These are phyloP conservation scores for Orbilia javanica DNA, from an alignment of 2,329 filamentous ascomycete genomes.

Conservation along the genomic window DNA sequence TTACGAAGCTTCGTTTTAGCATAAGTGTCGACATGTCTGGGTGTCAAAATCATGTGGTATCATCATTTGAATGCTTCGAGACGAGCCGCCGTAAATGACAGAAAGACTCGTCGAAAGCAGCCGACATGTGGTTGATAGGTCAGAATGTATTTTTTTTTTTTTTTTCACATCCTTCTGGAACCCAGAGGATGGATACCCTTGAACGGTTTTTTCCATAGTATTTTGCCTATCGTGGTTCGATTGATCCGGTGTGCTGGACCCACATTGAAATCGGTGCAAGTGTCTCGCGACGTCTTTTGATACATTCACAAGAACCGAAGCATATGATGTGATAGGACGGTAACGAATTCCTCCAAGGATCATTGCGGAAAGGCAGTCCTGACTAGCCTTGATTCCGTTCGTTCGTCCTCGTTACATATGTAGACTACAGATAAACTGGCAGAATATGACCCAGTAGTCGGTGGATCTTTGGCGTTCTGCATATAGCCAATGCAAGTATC, in stretches of 20 bases:
- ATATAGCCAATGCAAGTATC: slow-evolving; percentile 35
- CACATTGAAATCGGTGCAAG: slow-evolving; percentile 21
- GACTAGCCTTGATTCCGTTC: slow-evolving; percentile 1
- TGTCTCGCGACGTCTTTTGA: slow-evolving; percentile 36
- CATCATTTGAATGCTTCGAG: slow-evolving; percentile 36
- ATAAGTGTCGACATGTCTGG: neutral
- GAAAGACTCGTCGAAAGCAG: slow-evolving; percentile 18
- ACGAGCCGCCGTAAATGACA: slow-evolving; percentile 7
- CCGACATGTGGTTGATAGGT: slow-evolving; percentile 24
- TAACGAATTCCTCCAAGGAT: slow-evolving; percentile 22
- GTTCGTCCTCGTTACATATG: slow-evolving; percentile 7
- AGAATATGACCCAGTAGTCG: slow-evolving; percentile 36
- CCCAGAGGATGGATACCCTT: slow-evolving; percentile 7
- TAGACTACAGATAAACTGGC: neutral
- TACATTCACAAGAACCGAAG: slow-evolving; percentile 23
- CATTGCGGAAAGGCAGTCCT: slow-evolving; percentile 7
- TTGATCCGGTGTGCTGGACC: slow-evolving; percentile 41
- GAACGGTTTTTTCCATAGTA: neutral
- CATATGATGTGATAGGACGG: slow-evolving; percentile 44
- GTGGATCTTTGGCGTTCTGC: slow-evolving; percentile 2
- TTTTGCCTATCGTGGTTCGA: slow-evolving; percentile 19
- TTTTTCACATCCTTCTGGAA: slow-evolving; percentile 7
- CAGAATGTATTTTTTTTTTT: too few species aligned
- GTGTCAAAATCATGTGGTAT: slow-evolving; percentile 37
- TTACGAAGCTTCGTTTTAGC: slow-evolving; percentile 14